A percentile compares a stretch with the other conserved stretches of the same genome.
Conservation (phyloP, 805 yeast genomes). For the Myxozyma melibiosi region DNA sequence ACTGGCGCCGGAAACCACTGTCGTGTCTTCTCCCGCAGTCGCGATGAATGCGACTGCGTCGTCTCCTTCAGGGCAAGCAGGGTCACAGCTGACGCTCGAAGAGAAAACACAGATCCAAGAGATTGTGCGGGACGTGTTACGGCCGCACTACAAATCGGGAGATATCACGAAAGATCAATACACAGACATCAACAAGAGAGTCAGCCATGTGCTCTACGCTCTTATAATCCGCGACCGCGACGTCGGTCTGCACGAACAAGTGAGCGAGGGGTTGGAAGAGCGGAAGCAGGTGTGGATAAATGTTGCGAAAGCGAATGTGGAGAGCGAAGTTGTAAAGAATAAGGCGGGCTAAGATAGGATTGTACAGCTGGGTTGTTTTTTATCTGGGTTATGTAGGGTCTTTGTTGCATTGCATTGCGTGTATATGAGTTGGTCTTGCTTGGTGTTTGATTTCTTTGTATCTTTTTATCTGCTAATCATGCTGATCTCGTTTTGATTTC, state of each 20-base stretch:
- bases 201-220: slow-evolving; percentile 60
- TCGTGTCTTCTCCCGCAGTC: slow-evolving; percentile 4
- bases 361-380: neutral
- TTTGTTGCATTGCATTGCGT: neutral
- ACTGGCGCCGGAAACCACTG: neutral
- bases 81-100: slow-evolving; percentile 16
- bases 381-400: neutral
- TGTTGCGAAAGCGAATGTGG: slow-evolving; percentile 21
- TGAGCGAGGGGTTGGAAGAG: neutral
- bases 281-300: slow-evolving; percentile 9
- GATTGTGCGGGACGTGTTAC: slow-evolving; percentile 55
- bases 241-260: neutral
- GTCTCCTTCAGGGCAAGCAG: neutral
- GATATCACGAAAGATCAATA: slow-evolving; percentile 48
- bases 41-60: neutral
- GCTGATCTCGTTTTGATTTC: no score
- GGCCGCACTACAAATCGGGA: slow-evolving; percentile 51
- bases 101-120: slow-evolving; percentile 62
- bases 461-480: no score
- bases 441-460: neutral
- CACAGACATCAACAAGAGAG: slow-evolving; percentile 61
- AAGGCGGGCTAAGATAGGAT: neutral
- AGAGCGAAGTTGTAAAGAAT: slow-evolving; percentile 5
- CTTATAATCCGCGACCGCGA: slow-evolving; percentile 7
- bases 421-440: neutral